Evolutionary conservation across 2,329 filamentous ascomycete species (phyloP).

Genomic region (Alternaria alternata): DNA sequence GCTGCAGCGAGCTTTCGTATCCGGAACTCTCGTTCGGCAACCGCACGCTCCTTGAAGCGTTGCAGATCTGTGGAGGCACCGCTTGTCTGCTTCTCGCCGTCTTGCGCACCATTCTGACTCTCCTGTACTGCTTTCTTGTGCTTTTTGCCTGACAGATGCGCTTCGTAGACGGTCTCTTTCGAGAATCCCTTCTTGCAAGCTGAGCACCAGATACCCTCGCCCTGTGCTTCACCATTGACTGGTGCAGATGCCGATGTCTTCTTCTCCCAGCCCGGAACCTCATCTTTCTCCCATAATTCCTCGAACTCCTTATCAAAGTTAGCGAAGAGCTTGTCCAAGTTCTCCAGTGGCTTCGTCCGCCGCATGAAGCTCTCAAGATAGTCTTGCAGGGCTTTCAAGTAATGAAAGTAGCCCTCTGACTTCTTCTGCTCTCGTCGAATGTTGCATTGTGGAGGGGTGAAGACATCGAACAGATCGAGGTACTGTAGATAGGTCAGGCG

Average conservation of each 20-base stretch:
- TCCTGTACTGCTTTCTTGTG: conserved; percentile 78
- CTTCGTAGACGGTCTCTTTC: conserved; percentile 93
- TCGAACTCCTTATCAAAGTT: conserved; percentile 86
- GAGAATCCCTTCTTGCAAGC: conserved; percentile 96
- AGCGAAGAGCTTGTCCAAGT: conserved; percentile 78
- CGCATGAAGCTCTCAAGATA: conserved; percentile 92
- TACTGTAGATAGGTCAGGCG: conserved; percentile 91
- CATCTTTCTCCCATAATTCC: conserved; percentile 79
- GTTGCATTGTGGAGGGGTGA: conserved; percentile 74
- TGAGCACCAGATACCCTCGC: conserved; percentile 83
- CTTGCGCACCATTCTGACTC: conserved; percentile 58
- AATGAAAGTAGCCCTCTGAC: conserved; percentile 91
- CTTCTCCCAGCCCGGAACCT: conserved; percentile 80
- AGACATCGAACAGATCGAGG: conserved; percentile 88
- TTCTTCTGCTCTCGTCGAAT: conserved; percentile 84
- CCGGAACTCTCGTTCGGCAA: conserved; percentile 87
- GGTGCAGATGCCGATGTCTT: conserved; percentile 50
- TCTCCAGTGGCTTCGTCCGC: conserved; percentile 83
- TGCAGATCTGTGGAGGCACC: conserved; percentile 30
- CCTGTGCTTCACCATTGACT: conserved; percentile 59
- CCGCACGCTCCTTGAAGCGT: conserved; percentile 80
- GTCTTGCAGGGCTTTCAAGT: conserved; percentile 78
- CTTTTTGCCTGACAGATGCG: conserved; percentile 88
- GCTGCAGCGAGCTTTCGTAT: conserved; percentile 80
- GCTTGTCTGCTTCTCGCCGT: conserved; percentile 27